phyloP scores from a whole-genome alignment of 352 stramenopile genomes.

The Phytophthora constricta region DNA sequence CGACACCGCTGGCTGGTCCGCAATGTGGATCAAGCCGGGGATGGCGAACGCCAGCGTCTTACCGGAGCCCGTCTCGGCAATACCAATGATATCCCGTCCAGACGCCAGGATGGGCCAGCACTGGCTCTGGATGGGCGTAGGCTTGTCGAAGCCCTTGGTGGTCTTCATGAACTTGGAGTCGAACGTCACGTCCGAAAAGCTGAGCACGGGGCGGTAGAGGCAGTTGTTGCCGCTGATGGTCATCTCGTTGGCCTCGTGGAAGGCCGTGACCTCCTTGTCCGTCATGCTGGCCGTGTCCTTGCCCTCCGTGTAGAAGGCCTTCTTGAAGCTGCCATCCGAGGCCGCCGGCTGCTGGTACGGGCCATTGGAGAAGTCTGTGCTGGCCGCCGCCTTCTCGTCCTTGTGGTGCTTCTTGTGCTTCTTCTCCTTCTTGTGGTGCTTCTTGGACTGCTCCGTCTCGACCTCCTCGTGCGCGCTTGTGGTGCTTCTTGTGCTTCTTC shows the following conservation, averaged over 20 bases:
- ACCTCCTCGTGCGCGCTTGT: constrained; percentile 37
- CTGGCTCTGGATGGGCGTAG: constrained; percentile 98
- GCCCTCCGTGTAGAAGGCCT: constrained; percentile 87
- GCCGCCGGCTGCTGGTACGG: constrained; percentile 77
- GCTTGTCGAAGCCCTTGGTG: constrained; percentile 90
- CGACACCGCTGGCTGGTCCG: constrained; percentile 61
- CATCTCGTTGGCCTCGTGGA: constrained; percentile 89
- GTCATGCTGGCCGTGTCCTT: constrained; percentile 74
- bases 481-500: constrained; percentile 53
- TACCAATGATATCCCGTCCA: constrained; percentile 90
- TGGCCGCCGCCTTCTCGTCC: constrained; percentile 19
- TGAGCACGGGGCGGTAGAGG: constrained; percentile 87
- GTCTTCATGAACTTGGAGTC: constrained; percentile 89
- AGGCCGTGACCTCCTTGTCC: constrained; percentile 81
- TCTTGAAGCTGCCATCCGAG: constrained; percentile 78
- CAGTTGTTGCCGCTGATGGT: constrained; percentile 86
- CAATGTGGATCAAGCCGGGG: constrained; percentile 91
- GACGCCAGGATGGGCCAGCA: constrained; percentile 94
- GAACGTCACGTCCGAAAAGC: constrained; percentile 76
- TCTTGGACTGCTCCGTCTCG: constrained; percentile 30
- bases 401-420: constrained; percentile 68
- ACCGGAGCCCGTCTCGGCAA: constrained; percentile 94
- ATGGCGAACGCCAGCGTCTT: constrained; percentile 98
- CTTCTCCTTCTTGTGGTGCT: constrained; percentile 54
- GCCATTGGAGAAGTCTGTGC: constrained; percentile 68